Evolutionary conservation across 768 basidiomycete species (phyloP).

Genomic region (Collybia mongolica): DNA sequence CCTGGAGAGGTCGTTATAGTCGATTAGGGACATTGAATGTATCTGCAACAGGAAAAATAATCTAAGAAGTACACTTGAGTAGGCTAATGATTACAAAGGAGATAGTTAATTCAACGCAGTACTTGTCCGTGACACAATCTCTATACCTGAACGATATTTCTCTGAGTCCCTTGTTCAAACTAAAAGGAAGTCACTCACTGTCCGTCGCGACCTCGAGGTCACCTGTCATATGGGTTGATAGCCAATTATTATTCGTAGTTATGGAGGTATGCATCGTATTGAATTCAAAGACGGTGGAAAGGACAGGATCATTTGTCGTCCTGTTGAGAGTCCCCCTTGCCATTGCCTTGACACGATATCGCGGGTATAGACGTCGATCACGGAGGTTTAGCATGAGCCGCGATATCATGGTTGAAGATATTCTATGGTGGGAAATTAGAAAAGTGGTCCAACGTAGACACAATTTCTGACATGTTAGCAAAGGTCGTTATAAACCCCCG

Average conservation of each 20-base stretch:
- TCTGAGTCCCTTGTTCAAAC: background rate
- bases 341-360: background rate
- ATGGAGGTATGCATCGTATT: conserved; percentile 7
- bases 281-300: conserved; percentile 17
- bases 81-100: background rate
- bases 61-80: background rate
- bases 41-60: background rate
- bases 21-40: background rate
- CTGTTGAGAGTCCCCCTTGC: background rate
- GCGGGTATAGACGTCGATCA: conserved; percentile 19
- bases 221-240: background rate
- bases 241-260: background rate
- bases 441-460: background rate
- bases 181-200: background rate
- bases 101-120: too few relatives aligned
- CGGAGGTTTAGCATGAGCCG: conserved; percentile 32
- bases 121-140: conserved; percentile 1
- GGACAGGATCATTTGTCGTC: conserved; percentile 12
- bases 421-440: conserved; percentile 10
- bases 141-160: background rate
- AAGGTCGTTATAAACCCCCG: conserved; percentile 20
- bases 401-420: conserved; percentile 29
- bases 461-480: conserved; percentile 16
- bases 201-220: background rate
- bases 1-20: conserved; percentile 38